Conservation (phyloP, 768 basidiomycete genomes). For the Russula olivacea region DNA sequence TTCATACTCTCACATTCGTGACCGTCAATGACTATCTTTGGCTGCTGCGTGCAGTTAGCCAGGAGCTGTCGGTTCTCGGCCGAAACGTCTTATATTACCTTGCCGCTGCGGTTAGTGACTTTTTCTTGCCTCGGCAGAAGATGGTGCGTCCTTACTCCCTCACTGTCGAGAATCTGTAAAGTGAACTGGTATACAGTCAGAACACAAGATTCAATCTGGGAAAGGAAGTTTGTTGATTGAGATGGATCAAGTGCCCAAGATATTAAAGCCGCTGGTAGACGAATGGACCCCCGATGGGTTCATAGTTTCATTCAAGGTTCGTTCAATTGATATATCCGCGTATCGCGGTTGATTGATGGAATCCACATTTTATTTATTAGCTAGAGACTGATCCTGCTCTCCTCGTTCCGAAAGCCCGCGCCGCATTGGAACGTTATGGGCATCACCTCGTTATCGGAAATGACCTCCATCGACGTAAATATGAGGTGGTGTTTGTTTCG, state of each 20-base stretch:
- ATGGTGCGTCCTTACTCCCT: conserved; percentile 52
- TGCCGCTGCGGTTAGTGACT: conserved; percentile 96
- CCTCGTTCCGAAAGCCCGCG: conserved; percentile 84
- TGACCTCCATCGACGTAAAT: conserved; percentile 85
- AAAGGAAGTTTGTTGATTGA: conserved; percentile 91
- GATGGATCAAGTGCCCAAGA: conserved; percentile 99
- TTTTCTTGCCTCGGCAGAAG: conserved; percentile 87
- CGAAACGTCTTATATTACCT: conserved; percentile 88
- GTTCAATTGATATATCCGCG: conserved; percentile 4
- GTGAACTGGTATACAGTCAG: conserved; percentile 52
- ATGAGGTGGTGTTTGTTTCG: conserved; percentile 88
- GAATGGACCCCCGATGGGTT: conserved; percentile 91
- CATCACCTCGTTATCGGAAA: conserved; percentile 98
- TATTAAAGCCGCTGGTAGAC: conserved; percentile 85
- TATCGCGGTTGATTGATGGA: not conserved
- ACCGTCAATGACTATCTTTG: conserved; percentile 97
- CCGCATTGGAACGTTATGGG: conserved; percentile 87
- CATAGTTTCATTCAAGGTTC: conserved; percentile 95
- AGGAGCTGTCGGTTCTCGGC: conserved; percentile 66
- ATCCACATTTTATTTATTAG: conserved; percentile 37
- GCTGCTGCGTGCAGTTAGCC: conserved; percentile 75
- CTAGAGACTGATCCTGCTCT: conserved; percentile 85
- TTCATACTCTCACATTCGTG: conserved; percentile 85
- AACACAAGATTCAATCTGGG: conserved; percentile 97
- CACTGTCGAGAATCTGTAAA: not conserved